Evolutionary conservation across 257 asterid species (phyloP).

Genomic region (Scutellaria galericulata): DNA sequence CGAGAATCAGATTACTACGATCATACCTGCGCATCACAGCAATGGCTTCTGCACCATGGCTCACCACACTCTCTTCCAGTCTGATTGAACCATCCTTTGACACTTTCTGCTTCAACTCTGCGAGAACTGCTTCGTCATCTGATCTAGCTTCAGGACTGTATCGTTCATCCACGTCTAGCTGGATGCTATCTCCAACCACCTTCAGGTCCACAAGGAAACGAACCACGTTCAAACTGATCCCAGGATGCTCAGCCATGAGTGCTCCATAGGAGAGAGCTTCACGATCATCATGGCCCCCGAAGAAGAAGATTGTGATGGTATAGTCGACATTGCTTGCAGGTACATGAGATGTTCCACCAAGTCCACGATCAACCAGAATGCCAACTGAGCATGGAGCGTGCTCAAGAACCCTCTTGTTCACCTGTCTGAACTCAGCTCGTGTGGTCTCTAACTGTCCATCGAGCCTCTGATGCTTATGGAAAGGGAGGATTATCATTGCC

Average conservation of each 20-base stretch:
- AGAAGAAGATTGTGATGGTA: constrained; percentile 44
- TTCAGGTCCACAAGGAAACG: constrained; percentile 41
- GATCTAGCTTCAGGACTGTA: constrained; percentile 8
- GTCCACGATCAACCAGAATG: constrained; percentile 55
- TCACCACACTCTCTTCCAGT: constrained; percentile 37
- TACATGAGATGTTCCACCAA: constrained; percentile 54
- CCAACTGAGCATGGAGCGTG: constrained; percentile 58
- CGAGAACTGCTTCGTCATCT: constrained; percentile 41
- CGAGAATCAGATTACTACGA: constrained; percentile 41
- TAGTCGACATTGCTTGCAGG: constrained; percentile 51
- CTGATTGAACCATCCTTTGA: constrained; percentile 35
- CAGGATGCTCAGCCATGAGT: constrained; percentile 61
- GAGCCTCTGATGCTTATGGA: constrained; percentile 48
- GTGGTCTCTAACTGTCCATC: constrained; percentile 52
- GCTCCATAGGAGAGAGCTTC: constrained; percentile 58
- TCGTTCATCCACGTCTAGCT: constrained; percentile 28
- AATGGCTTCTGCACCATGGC: constrained; percentile 34
- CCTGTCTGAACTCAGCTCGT: constrained; percentile 43
- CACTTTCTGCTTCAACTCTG: constrained; percentile 31
- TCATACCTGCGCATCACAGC: constrained; percentile 31
- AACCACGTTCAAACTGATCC: constrained; percentile 43
- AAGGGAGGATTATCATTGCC: constrained; percentile 50
- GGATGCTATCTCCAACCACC: constrained; percentile 35
- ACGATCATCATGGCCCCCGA: constrained; percentile 56
- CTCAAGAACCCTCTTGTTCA: constrained; percentile 50